These are phyloP conservation scores for Capsicum pubescens DNA, from an alignment of 257 asterid genomes.

Conservation along the genomic window DNA sequence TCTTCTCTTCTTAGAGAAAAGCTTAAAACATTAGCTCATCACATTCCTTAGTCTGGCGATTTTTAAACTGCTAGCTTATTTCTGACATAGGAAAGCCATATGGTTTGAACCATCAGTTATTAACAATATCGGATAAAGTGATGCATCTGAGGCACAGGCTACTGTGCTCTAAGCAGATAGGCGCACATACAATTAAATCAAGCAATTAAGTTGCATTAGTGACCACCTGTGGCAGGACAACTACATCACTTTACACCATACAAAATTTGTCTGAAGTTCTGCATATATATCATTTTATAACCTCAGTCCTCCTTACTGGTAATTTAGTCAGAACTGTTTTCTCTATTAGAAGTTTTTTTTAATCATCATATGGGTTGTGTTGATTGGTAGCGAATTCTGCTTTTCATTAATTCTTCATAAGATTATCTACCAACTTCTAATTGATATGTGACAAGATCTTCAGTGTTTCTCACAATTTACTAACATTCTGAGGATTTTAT, in stretches of 20 bases:
- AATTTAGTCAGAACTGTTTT: constrained; percentile 8
- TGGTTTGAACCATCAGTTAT: background rate
- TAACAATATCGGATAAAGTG: background rate
- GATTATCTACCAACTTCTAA: background rate
- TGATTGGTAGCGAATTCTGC: constrained; percentile 4
- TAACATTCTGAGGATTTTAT: constrained; percentile 37
- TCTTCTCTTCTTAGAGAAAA: background rate
- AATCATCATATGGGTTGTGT: constrained; percentile 11
- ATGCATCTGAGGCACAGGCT: constrained; percentile 9
- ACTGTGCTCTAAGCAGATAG: background rate
- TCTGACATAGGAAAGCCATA: background rate
- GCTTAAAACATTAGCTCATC: constrained; percentile 3
- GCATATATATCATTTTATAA: background rate
- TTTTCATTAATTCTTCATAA: constrained; percentile 23
- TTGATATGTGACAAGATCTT: constrained; percentile 12
- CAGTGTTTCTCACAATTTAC: background rate
- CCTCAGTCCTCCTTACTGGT: constrained; percentile 12
- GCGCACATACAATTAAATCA: background rate
- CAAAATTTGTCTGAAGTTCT: constrained; percentile 12
- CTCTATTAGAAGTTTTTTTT: constrained; percentile 16
- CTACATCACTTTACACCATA: background rate
- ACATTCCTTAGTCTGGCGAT: background rate
- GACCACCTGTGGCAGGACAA: constrained; percentile 8
- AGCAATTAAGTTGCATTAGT: constrained; percentile 12
- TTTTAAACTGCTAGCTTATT: constrained; percentile 6